Base-by-base conservation (phyloP, 352 stramenopile species). In the Stramenopiles sp. region DNA sequence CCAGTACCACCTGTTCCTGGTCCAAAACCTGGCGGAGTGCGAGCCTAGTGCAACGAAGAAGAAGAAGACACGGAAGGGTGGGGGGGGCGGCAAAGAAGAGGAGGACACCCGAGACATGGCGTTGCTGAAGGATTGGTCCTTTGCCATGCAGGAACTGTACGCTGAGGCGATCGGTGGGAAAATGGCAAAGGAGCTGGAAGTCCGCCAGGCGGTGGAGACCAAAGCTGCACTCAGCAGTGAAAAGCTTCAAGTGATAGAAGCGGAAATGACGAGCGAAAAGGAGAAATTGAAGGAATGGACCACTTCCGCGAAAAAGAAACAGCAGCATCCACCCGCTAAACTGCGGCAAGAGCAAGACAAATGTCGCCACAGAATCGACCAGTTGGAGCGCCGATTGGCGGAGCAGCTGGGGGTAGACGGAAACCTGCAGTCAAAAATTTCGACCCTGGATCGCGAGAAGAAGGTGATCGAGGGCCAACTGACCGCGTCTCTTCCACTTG, bases 111-210 rank as follows among this genome's bases (percentile, higher is more conserved):
- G 77, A 18, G 25, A 12, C 12, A 53, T 25, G 43, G 35, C 6
- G 53, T 4, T 6, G 18, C 85, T 85, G 6, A 6, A 6, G 35
- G 84, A 91, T 74, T 91, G 86, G 86, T 84, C 90, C 48, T 81
- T 85, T 33, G 84, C 86, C 0, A 87, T 89, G 81, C 86, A 87
- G 73, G 87, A 93, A 76, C 79, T 92, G 0, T 91, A 92, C 75
- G 84, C 79, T 37, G 83, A 80, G 25, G 83, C 92, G 68, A 81
- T 90, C 34, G 81, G 84, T 76, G 79, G 77, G 0, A 85, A 83
- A 2, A n/a, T n/a, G n/a, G n/a, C n/a, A n/a, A n/a, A n/a, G n/a
- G n/a, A n/a, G n/a, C n/a, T n/a, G n/a, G n/a, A n/a, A n/a, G n/a
- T n/a, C n/a, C n/a, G n/a, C n/a, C n/a, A n/a, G n/a, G n/a, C 53